phyloP scores from a whole-genome alignment of 1,284 basidiomycete species.

The Xerocomus minutiporus region DNA sequence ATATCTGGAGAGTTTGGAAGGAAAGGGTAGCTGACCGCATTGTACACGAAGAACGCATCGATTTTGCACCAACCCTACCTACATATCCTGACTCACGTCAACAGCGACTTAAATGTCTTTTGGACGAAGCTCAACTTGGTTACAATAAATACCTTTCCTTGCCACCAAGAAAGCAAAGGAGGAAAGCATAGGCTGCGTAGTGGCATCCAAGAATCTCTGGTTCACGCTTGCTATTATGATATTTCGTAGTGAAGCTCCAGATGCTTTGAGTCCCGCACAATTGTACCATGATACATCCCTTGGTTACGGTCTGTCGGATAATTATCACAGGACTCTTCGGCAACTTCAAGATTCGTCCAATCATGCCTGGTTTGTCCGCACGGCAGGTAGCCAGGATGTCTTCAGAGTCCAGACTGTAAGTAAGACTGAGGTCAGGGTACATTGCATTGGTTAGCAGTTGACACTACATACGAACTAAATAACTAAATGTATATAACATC shows the following conservation, averaged over 20 bases:
- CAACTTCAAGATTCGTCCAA: too few species aligned
- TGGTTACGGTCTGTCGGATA: too few species aligned
- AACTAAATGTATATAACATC: neutral
- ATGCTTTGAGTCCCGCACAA: too few species aligned
- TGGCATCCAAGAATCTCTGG: neutral
- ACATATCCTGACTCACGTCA: slow-evolving; percentile 15
- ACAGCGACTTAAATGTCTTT: slow-evolving; percentile 7
- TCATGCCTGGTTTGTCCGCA: too few species aligned
- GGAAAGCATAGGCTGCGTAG: too few species aligned
- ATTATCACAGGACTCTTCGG: too few species aligned
- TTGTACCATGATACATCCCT: too few species aligned
- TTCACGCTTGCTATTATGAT: too few species aligned
- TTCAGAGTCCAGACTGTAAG: too few species aligned
- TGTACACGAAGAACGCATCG: slow-evolving; percentile 9
- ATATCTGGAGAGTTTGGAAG: slow-evolving; percentile 19
- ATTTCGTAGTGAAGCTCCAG: neutral
- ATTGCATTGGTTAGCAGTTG: neutral
- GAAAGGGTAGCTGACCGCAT: slow-evolving; percentile 19
- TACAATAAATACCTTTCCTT: neutral
- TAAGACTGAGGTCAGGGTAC: neutral
- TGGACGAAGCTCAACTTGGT: slow-evolving; percentile 16
- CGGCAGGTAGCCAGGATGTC: too few species aligned
- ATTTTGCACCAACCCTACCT: slow-evolving; percentile 19
- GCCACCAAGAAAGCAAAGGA: neutral
- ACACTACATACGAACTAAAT: neutral